These are phyloP conservation scores for Hordeum pubiflorum DNA, from an alignment of 202 grass and related monocot genomes.

Conservation along the genomic window DNA sequence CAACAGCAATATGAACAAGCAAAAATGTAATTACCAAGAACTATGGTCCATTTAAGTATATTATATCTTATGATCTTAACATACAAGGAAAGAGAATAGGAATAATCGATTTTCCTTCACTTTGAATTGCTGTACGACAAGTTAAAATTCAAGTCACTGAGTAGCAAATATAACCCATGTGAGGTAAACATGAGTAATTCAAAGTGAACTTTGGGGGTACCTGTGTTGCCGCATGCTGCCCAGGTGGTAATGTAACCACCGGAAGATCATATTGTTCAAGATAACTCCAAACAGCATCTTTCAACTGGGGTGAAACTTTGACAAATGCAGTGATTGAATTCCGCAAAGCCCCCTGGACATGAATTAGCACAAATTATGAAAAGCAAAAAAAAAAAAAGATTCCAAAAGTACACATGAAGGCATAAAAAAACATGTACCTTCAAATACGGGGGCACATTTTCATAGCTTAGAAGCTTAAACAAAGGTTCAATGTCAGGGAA, in stretches of 20 bases:
- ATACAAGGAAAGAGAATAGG: not conserved
- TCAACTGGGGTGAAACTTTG: constrained; percentile 77
- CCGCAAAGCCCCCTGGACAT: constrained; percentile 71
- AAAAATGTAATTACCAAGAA: constrained; percentile 1
- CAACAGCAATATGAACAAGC: not conserved
- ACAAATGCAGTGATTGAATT: constrained; percentile 83
- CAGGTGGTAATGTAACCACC: constrained; percentile 47
- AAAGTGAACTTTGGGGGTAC: constrained; percentile 29
- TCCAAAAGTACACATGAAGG: not conserved
- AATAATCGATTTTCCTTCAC: not conserved
- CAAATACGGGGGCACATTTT: constrained; percentile 91
- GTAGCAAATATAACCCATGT: not conserved
- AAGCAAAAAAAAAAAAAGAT: not conserved
- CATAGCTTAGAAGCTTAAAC: constrained; percentile 95
- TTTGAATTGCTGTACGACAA: not conserved
- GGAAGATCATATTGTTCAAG: constrained; percentile 98
- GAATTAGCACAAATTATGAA: constrained; percentile 27
- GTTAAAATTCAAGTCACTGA: not conserved
- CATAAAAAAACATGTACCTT: constrained; percentile 50
- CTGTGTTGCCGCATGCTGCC: constrained; percentile 56
- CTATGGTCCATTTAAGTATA: not conserved
- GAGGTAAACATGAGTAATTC: not conserved
- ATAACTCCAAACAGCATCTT: constrained; percentile 87
- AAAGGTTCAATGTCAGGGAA: constrained; percentile 89
- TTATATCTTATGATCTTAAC: not conserved